A percentile compares a stretch with the other conserved stretches of the same genome.
Evolutionary conservation across 495 filamentous ascomycete genomes (phyloP).

Genomic region (Penicillium paxilli): DNA sequence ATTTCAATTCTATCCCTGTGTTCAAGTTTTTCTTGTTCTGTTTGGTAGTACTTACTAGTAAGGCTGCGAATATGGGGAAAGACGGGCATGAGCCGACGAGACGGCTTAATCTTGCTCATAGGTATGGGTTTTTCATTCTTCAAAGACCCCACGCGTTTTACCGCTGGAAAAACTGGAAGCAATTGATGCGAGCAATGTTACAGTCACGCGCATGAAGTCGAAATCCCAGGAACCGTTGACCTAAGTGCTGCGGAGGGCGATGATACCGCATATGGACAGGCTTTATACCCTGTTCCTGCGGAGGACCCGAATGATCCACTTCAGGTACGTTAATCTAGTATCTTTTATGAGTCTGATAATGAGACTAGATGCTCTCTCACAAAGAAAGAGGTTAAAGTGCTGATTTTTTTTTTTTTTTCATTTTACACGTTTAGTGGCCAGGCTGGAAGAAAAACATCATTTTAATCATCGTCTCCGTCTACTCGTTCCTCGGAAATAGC

Average conservation of each 20-base stretch:
- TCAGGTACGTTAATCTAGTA: slow-evolving; percentile 30
- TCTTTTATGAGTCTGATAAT: background rate
- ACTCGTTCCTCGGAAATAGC: slow-evolving; percentile 63
- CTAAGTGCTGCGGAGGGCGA: slow-evolving; percentile 58
- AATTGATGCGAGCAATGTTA: background rate
- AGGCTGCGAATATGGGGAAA: background rate
- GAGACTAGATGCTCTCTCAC: too few relatives aligned
- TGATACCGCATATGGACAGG: slow-evolving; percentile 60
- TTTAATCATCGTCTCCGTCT: slow-evolving; percentile 56
- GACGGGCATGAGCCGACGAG: background rate
- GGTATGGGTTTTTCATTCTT: too few relatives aligned
- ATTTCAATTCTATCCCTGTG: background rate
- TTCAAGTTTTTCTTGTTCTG: too few relatives aligned
- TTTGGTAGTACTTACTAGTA: too few relatives aligned
- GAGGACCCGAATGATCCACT: slow-evolving; percentile 68
- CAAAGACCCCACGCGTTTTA: too few relatives aligned
- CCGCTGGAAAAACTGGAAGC: background rate
- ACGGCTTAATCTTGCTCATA: slow-evolving; percentile 12
- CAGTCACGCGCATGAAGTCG: slow-evolving; percentile 59
- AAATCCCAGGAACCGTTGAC: slow-evolving; percentile 59
- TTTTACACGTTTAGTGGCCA: too few relatives aligned
- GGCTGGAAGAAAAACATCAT: slow-evolving; percentile 61
- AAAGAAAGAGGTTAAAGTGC: too few relatives aligned
- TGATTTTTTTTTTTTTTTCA: too few relatives aligned
- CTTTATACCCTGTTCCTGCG: slow-evolving; percentile 60